Conservation (phyloP, 805 yeast species). For the Starmerella apis region DNA sequence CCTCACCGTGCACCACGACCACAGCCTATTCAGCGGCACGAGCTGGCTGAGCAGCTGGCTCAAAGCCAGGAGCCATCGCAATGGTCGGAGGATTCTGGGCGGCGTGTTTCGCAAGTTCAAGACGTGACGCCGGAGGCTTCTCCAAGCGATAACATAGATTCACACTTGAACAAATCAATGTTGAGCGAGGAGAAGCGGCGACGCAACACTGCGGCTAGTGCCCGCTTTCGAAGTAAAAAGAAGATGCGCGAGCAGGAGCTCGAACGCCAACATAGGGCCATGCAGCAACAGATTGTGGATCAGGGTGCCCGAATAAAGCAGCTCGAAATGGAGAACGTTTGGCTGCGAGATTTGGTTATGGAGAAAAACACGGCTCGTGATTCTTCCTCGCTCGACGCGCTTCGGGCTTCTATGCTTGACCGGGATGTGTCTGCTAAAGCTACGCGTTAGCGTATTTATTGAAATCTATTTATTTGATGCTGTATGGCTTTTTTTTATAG, state of each 20-base stretch:
- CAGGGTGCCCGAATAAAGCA: slow-evolving; percentile 70
- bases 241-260: slow-evolving; percentile 85
- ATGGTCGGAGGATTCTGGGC: neutral
- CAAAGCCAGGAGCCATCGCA: neutral
- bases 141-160: neutral
- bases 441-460: neutral
- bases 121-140: neutral
- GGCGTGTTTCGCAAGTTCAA: slow-evolving; percentile 1
- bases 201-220: slow-evolving; percentile 88
- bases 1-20: slow-evolving; percentile 11
- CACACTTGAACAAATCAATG: neutral
- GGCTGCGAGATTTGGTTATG: slow-evolving; percentile 71
- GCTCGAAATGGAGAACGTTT: slow-evolving; percentile 83
- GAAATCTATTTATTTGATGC: neutral
- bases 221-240: slow-evolving; percentile 85
- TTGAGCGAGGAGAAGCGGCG: slow-evolving; percentile 62
- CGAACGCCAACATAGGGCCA: slow-evolving; percentile 63
- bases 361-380: slow-evolving; percentile 47
- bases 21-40: slow-evolving; percentile 19
- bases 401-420: slow-evolving; percentile 18
- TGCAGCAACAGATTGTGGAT: slow-evolving; percentile 53
- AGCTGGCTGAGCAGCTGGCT: slow-evolving; percentile 19
- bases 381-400: slow-evolving; percentile 24
- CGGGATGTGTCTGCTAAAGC: slow-evolving; percentile 2
- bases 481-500: neutral